Conservation (phyloP, 768 basidiomycete genomes). For the Clitopilus passeckerianus region DNA sequence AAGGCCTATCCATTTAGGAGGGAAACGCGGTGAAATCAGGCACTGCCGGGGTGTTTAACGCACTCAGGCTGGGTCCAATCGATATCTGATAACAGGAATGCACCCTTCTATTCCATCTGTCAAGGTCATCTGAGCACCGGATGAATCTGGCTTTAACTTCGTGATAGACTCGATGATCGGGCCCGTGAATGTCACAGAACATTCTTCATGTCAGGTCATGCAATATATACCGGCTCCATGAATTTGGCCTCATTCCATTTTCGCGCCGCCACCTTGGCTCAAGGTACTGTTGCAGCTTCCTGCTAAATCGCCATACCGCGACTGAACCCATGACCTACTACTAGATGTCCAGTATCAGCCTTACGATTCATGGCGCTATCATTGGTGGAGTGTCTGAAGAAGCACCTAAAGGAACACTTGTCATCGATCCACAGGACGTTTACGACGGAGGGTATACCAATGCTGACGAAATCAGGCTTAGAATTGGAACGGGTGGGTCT, state of each 20-base stretch:
- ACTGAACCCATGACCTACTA: too few species aligned
- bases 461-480: slow-evolving; percentile 29
- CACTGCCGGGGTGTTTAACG: too few species aligned
- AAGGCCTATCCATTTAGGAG: too few species aligned
- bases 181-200: too few species aligned
- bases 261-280: too few species aligned
- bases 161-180: not conserved
- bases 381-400: not conserved
- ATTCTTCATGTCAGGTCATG: too few species aligned
- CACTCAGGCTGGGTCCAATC: not conserved
- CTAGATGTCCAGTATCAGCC: not conserved
- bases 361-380: not conserved
- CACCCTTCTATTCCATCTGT: not conserved
- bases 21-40: too few species aligned
- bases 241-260: too few species aligned
- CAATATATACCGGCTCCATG: too few species aligned
- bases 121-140: not conserved
- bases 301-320: too few species aligned
- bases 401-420: not conserved
- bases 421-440: slow-evolving; percentile 13
- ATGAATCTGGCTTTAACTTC: not conserved
- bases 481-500: slow-evolving; percentile 45
- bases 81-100: not conserved
- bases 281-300: too few species aligned
- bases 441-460: slow-evolving; percentile 36